phyloP scores from a whole-genome alignment of 2,329 filamentous ascomycete genomes.

The Penicillium sp. region DNA sequence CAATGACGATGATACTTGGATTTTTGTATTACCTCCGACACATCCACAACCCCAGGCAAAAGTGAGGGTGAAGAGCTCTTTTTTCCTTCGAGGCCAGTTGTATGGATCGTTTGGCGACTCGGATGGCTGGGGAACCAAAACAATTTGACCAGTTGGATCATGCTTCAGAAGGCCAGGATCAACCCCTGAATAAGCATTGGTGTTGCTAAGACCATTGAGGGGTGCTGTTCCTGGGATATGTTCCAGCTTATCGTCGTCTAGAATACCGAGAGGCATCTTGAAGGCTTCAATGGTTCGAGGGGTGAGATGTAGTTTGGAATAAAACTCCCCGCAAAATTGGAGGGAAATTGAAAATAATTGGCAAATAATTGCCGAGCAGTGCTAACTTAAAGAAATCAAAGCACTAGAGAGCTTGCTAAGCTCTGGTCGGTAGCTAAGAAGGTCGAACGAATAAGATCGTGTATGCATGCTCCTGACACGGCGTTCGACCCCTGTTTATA shows the following conservation, averaged over 20 bases:
- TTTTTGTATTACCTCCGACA: conserved; percentile 46
- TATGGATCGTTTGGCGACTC: conserved; percentile 36
- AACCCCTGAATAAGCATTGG: conserved; percentile 28
- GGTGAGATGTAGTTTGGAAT: neutral
- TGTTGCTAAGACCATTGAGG: conserved; percentile 29
- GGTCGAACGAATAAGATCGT: neutral
- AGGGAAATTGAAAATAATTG: neutral
- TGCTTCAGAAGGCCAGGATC: conserved; percentile 41
- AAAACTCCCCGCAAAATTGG: neutral
- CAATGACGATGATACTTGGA: neutral
- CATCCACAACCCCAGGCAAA: conserved; percentile 50
- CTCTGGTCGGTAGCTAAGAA: neutral
- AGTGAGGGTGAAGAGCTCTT: conserved; percentile 48
- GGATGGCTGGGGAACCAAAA: conserved; percentile 37
- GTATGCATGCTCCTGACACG: neutral
- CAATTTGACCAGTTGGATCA: conserved; percentile 37
- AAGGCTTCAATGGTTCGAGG: neutral
- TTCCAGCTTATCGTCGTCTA: conserved; percentile 39
- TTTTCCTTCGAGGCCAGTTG: conserved; percentile 36
- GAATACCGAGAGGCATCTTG: conserved; percentile 40
- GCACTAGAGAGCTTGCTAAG: neutral
- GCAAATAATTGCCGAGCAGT: neutral
- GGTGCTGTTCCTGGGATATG: conserved; percentile 42
- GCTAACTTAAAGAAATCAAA: neutral
- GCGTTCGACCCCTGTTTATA: neutral